phyloP scores from a whole-genome alignment of 2,329 filamentous ascomycete genomes.

The Colletotrichum karsti region DNA sequence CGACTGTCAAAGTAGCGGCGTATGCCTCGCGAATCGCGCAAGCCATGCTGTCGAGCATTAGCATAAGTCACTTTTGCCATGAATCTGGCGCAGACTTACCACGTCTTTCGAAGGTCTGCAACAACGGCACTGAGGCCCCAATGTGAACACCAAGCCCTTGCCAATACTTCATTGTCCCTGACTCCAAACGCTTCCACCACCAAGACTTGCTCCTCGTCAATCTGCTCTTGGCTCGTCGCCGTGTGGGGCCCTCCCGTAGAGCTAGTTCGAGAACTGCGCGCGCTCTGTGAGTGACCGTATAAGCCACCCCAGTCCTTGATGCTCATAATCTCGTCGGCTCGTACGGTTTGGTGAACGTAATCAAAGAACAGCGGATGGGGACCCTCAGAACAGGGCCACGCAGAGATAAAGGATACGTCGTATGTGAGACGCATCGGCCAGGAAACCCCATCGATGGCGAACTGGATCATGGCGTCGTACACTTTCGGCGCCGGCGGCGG shows the following conservation, averaged over 20 bases:
- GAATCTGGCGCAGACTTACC: constrained; percentile 50
- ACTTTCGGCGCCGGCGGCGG: constrained; percentile 46
- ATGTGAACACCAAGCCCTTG: constrained; percentile 79
- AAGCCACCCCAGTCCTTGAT: constrained; percentile 71
- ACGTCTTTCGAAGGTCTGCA: constrained; percentile 74
- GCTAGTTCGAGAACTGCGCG: constrained; percentile 38
- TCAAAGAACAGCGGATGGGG: constrained; percentile 79
- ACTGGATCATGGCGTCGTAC: constrained; percentile 70
- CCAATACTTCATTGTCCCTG: constrained; percentile 79
- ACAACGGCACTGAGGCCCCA: constrained; percentile 78
- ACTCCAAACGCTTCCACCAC: constrained; percentile 79
- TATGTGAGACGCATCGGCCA: constrained; percentile 71
- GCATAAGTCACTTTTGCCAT: background rate
- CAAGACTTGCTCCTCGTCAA: constrained; percentile 72
- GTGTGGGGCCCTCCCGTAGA: constrained; percentile 38
- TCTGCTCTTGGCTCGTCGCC: constrained; percentile 42
- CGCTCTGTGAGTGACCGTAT: constrained; percentile 41
- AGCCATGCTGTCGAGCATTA: constrained; percentile 60
- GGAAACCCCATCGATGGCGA: constrained; percentile 69
- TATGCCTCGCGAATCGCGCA: constrained; percentile 81
- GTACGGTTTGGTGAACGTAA: constrained; percentile 67
- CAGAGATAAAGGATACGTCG: constrained; percentile 72
- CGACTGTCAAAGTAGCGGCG: constrained; percentile 76
- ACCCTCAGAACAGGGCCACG: constrained; percentile 70
- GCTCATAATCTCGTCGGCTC: constrained; percentile 71